These are phyloP conservation scores for Globisporangium sylvaticum DNA, from an alignment of 352 stramenopile species.

Conservation along the genomic window DNA sequence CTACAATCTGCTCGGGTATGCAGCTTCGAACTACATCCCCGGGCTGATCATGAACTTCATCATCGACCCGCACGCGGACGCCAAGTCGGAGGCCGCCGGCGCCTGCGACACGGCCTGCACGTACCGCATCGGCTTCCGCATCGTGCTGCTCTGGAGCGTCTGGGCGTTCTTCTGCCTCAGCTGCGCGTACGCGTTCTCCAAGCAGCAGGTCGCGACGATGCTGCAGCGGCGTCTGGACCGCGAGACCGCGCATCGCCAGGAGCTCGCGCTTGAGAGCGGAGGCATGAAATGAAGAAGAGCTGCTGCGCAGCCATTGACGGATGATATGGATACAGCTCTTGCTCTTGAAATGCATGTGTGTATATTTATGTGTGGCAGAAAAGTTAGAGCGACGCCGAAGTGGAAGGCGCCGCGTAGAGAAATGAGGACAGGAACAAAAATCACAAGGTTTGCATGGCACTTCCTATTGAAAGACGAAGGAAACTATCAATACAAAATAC, in stretches of 20 bases:
- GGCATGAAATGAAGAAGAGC: neutral
- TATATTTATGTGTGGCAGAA: slow-evolving; percentile 8
- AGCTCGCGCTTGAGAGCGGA: slow-evolving; percentile 9
- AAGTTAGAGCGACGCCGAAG: slow-evolving; percentile 4
- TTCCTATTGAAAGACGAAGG: neutral
- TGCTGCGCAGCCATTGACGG: neutral
- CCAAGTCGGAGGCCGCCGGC: slow-evolving; percentile 18
- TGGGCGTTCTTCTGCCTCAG: slow-evolving; percentile 73
- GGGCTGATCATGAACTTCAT: slow-evolving; percentile 84
- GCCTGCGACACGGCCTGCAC: slow-evolving; percentile 70
- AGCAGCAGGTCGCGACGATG: slow-evolving; percentile 7
- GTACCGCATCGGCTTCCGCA: slow-evolving; percentile 79
- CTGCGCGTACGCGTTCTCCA: slow-evolving; percentile 22
- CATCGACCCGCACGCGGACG: slow-evolving; percentile 35
- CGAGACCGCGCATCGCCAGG: neutral
- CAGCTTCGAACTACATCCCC: slow-evolving; percentile 80
- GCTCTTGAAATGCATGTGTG: neutral
- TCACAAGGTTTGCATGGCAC: neutral
- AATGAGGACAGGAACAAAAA: neutral
- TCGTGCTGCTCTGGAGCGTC: slow-evolving; percentile 70
- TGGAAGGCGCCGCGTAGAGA: slow-evolving; percentile 2
- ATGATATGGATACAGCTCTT: neutral
- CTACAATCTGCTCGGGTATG: slow-evolving; percentile 87
- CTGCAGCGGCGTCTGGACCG: slow-evolving; percentile 2
- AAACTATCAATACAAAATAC: slow-evolving; percentile 1